Percentiles rank a stretch among this genome's conserved stretches.
phyloP scores from a whole-genome alignment of 352 stramenopile species.

The Blastocystis sp. region DNA sequence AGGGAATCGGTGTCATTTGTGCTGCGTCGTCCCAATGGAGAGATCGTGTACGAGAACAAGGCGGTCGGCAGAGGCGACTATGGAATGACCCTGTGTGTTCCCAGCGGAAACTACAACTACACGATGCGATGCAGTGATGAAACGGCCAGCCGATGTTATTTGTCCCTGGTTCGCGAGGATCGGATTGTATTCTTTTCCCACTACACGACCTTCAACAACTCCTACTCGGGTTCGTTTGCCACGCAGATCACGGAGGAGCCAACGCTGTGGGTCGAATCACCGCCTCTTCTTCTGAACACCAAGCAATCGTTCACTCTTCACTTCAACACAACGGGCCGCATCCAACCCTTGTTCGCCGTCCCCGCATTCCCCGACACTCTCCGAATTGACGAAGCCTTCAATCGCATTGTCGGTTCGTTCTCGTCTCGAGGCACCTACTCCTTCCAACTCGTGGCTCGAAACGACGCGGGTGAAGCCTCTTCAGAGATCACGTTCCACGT shows the following conservation, averaged over 20 bases:
- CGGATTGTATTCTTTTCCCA: neutral
- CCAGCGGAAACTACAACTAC: neutral
- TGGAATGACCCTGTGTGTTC: slow-evolving; percentile 13
- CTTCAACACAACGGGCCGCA: neutral
- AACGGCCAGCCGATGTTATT: neutral
- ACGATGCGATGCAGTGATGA: neutral
- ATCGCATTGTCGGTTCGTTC: too few species aligned
- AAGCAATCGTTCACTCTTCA: neutral
- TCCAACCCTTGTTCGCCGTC: too few species aligned
- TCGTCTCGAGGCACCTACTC: too few species aligned
- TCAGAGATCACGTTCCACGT: too few species aligned
- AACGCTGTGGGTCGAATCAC: neutral
- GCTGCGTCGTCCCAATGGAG: neutral
- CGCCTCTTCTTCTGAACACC: neutral
- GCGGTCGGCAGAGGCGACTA: neutral
- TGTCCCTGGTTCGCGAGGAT: neutral
- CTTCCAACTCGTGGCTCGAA: too few species aligned
- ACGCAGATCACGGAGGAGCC: neutral
- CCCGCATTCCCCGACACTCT: too few species aligned
- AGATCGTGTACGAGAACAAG: neutral
- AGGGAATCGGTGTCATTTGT: neutral
- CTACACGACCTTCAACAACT: neutral
- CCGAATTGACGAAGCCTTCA: too few species aligned
- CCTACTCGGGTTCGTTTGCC: neutral
- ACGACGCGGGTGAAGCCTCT: too few species aligned